phyloP scores from a whole-genome alignment of 371 early-diverging fungal genomes.

The Circinella minor region DNA sequence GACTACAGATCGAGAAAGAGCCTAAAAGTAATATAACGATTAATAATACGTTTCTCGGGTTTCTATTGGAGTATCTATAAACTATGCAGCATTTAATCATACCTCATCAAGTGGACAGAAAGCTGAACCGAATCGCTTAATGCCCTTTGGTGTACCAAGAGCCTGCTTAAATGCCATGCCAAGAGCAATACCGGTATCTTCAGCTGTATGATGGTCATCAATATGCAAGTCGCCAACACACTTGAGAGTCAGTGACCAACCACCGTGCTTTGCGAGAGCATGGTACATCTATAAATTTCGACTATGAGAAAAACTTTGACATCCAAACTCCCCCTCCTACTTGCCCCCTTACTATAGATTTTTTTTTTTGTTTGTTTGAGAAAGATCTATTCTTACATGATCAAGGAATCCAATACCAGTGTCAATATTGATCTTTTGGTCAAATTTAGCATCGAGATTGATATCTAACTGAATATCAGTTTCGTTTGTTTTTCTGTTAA shows the following conservation, averaged over 20 bases:
- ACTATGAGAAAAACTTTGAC: too few relatives aligned
- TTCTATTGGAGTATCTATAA: too few relatives aligned
- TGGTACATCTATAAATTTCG: conserved; percentile 81
- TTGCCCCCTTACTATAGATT: too few relatives aligned
- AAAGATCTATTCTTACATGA: conserved; percentile 63
- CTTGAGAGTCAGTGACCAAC: conserved; percentile 80
- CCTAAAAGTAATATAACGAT: conserved; percentile 42
- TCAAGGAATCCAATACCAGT: conserved; percentile 98
- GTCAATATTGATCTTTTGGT: conserved; percentile 76
- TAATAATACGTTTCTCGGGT: too few relatives aligned
- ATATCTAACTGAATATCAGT: conserved; percentile 84
- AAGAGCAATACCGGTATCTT: conserved; percentile 93
- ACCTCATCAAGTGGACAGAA: conserved; percentile 96
- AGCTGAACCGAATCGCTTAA: conserved; percentile 93
- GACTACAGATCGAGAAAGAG: conserved; percentile 92
- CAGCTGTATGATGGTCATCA: conserved; percentile 97
- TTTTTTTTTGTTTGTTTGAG: too few relatives aligned
- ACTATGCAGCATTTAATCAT: background rate
- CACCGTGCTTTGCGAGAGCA: conserved; percentile 93
- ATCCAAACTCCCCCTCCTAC: too few relatives aligned
- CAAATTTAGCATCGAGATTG: conserved; percentile 57
- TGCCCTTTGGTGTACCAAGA: conserved; percentile 88
- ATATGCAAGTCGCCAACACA: conserved; percentile 95
- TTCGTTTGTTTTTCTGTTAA: conserved; percentile 91
- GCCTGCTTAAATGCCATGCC: conserved; percentile 94